Evolutionary conservation across 331 rosid genomes (phyloP), one percentile per base, ranked within the genome.

Genomic region (Arachis monticola): DNA sequence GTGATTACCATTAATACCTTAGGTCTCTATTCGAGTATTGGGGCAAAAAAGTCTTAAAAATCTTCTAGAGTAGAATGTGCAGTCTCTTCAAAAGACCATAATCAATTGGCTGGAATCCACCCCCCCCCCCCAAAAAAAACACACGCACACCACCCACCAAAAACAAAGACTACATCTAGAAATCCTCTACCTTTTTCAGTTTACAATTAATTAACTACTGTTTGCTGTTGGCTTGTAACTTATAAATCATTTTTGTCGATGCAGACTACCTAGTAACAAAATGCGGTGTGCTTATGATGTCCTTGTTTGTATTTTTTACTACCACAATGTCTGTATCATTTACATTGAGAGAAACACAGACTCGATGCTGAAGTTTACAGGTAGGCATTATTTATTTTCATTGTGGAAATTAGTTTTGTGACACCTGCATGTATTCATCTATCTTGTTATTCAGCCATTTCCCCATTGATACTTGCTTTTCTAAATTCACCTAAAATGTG

Each of bases 241-340:
- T 40, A 51, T 51, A 38, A 38, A 60, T 65, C 11, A 72, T 57
- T 76, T 76, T 77, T 78, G 7, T 50, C 62, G 59, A 35, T 83
- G 91, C 96, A 95, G 99, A 95, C 81, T 95, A 95, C 85, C 95
- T 95, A 45, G 99, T 90, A 81, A 92, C 87, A 14, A 95, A 95
- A 87, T 95, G 97, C 77, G 99, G 99, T 3, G 97, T 95, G 85
- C 99, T 95, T 75, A 92, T 95, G 97, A 95, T 95, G 99, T 92
- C 99, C n/a, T 78, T 95, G 56, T 95, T 95, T 79, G 99, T 95
- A 76, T 95, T 95, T 86, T 94, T 95, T 78, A 95, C 99, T 31
- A 95, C 97, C 45, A 95, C 97, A 60, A 95, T 95, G 99, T 95
- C 99, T 0, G 99, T 95, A 63, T 95, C 99, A 48, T 95, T 95